Base-by-base conservation (phyloP, 2,329 filamentous ascomycete species). In the Dothistroma septosporum region DNA sequence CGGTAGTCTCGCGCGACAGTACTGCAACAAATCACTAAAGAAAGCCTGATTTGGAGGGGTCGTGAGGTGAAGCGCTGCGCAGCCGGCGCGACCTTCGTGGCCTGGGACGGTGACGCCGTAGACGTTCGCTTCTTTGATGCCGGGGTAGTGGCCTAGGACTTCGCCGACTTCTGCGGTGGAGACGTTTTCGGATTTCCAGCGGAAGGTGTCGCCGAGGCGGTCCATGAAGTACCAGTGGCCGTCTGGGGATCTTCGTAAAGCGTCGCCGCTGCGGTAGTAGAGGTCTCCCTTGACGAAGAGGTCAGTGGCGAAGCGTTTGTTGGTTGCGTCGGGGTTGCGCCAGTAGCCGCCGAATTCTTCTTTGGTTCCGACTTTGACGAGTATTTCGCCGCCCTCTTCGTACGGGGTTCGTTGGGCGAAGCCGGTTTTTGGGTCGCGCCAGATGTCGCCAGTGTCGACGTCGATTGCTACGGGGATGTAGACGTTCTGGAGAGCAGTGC, bases 401-500 rank as follows among this genome's bases (percentile, higher is more conserved):
- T 88, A 89, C 0, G 85, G 75, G 50, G 83, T 80, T 33, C 87
- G 82, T 41, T 77, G 76, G 0, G 84, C 89, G 63, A 90, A 89
- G 0, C 88, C 88, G 0, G 88, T 90, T 66, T 82, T 81, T 0
- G 84, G 79, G 69, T 91, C 83, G 7, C 88, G 82, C 53, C 79
- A 78, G 53, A 91, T 85, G 41, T 87, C 85, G 7, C 86, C 87
- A 0, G 87, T 88, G 8, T 85, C 84, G 11, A 84, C 76, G 67
- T 92, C 88, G 53, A 90, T 83, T n/a, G 81, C 82, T 0, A 90
- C 88, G 0, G 89, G 87, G 0, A 91, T 77, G 61, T 84, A 86
- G 11, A 77, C 76, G 63, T 88, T 80, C 47, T 78, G 78, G 61
- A 83, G 76, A 1, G 80, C 66, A 47, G 74, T 72, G 1, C 88